Percentiles rank a stretch among this genome's conserved stretches.
Evolutionary conservation across 257 asterid genomes (phyloP).

Genomic region (Solanum ossicruentum): DNA sequence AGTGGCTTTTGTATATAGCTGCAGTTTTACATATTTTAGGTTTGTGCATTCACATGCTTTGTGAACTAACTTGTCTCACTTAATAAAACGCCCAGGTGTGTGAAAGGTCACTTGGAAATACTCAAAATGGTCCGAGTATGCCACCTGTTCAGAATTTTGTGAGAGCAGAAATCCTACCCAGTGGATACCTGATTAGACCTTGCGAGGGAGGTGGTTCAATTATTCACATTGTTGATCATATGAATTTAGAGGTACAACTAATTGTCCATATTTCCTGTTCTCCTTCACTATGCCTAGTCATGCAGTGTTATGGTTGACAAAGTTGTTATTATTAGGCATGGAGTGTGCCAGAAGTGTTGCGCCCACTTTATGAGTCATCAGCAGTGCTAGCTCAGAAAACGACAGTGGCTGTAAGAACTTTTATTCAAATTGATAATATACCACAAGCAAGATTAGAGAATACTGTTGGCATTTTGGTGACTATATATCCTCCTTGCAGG

Average conservation of each 20-base stretch:
- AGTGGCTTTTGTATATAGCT: not conserved
- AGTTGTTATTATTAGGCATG: conserved; percentile 29
- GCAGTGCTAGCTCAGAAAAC: conserved; percentile 67
- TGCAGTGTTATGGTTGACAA: not conserved
- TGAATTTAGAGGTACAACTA: conserved; percentile 58
- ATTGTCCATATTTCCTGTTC: not conserved
- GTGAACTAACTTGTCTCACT: not conserved
- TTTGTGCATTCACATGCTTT: not conserved
- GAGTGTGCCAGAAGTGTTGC: conserved; percentile 88
- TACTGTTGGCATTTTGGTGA: not conserved
- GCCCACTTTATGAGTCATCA: conserved; percentile 79
- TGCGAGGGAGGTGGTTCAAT: conserved; percentile 93
- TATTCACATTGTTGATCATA: conserved; percentile 83
- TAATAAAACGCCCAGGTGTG: conserved; percentile 37
- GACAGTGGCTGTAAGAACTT: conserved; percentile 59
- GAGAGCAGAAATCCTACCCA: conserved; percentile 79
- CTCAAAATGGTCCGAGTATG: conserved; percentile 85
- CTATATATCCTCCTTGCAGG: conserved; percentile 24
- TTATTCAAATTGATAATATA: not conserved
- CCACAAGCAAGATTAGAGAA: not conserved
- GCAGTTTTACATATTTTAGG: not conserved
- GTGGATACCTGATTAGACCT: conserved; percentile 84
- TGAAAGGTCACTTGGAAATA: conserved; percentile 75
- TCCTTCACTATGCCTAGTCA: not conserved
- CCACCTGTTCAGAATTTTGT: conserved; percentile 75